Base-by-base conservation (phyloP, 2,329 filamentous ascomycete genomes). In the Ilyonectria sp. region DNA sequence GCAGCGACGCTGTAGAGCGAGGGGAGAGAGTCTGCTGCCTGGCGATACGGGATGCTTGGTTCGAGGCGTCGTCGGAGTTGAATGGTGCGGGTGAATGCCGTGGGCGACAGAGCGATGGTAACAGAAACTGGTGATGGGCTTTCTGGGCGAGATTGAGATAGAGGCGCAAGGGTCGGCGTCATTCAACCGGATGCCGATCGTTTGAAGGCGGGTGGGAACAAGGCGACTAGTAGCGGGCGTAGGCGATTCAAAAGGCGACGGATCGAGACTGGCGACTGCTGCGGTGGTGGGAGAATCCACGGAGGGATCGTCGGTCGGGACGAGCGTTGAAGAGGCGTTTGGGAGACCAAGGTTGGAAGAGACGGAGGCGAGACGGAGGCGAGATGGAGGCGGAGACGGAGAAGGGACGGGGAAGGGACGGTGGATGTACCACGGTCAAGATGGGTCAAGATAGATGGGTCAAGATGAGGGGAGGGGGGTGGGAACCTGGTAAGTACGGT, bases 311-410 rank as follows among this genome's bases (percentile, higher is more conserved):
- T 19, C 31, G 50, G 31, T 52, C 49, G 49, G 49, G 31, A 33
- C 33, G 50, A 53, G 31, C 17, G 50, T 53, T 53, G n/a, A 35
- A 35, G 19, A 23, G 50, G 50, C 50, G 50, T 35, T 53, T 53
- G 19, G 10, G 50, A 35, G 15, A 33, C 6, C 50, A 21, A 53
- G 50, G 31, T 10, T 35, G 50, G 29, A n/a, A 43, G 40, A 43
- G 37, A 17, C 37, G 37, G 29, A 52, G 31, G 50, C 29, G 3
- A 19, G 31, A 53, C 37, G 50, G 50, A 53, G 50, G 29, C 31
- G 29, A 43, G 37, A 17, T 15, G 37, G 29, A 52, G 31, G 50
- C 29, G 3, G 31, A 53, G 50, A n/a, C 50, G 50, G 50, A 21
- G 21, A 21, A n/a, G 23, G n/a, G 50, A 52, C 17, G 17, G 19